Base-by-base conservation (phyloP, 768 basidiomycete species). In the Leucosporidium creatinivorum region DNA sequence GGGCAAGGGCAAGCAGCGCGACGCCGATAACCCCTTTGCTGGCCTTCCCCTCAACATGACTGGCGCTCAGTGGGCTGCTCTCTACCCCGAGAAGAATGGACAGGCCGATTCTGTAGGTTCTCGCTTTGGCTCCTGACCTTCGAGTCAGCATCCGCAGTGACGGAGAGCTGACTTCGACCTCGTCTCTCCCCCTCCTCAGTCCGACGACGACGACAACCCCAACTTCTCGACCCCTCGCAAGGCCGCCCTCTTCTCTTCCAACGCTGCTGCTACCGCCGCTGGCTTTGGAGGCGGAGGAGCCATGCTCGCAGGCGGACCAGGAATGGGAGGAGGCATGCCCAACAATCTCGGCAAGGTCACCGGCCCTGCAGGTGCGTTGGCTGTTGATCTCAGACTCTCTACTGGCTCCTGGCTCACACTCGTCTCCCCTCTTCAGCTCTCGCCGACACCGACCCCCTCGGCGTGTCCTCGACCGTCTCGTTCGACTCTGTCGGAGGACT, bases 401-500 rank as follows among this genome's bases (percentile, higher is more conserved):
- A 13, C 19, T 19, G 7, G 6, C 21, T 28, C 13, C 17, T 18
- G 2, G 15, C 52, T 57, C 23, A 49, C 44, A 1, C 23, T n/a
- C 17, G 58, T 44, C 23, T 26, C 25, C 6, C n/a, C 23, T 13
- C 30, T 7, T 36, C 62, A 73, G 74, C 69, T 48, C 74, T 93
- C 21, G 93, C 94, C 12, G 96, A 99, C 76, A 89, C 90, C 4
- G 96, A 99, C 79, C 96, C 96, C 5, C 82, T 99, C 21, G 93
- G 93, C 19, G 89, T 94, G 12, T 93, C 93, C 73, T 84, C 86
- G 72, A 91, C 89, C 70, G 89, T 98, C 12, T 93, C 93, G 0
- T 98, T 99, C 76, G 91, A 96, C 74, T 91, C 92, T 79, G 91
- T 98, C 31, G 96, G 96, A 28, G 96, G 96, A 4, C 80, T 99